phyloP scores from a whole-genome alignment of 257 asterid species.

The Dorcoceras hygrometricum region DNA sequence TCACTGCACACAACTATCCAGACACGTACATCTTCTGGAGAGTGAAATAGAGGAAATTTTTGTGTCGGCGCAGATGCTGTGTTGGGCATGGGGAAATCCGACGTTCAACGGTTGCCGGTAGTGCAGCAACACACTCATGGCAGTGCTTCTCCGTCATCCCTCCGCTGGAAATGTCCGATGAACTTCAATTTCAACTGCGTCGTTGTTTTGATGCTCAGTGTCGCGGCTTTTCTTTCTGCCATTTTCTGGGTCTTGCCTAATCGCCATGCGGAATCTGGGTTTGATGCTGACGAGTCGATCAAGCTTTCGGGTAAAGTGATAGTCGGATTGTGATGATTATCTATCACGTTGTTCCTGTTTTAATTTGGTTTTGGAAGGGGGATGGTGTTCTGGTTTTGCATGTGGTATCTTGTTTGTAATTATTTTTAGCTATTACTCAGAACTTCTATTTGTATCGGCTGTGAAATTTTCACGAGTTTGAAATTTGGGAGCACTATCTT shows the following conservation, averaged over 20 bases:
- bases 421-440: neutral
- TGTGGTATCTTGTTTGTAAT: too few species aligned
- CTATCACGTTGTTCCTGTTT: neutral
- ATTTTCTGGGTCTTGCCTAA: conserved; percentile 53
- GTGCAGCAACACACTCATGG: conserved; percentile 34
- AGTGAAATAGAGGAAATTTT: conserved; percentile 22
- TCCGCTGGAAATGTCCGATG: conserved; percentile 47
- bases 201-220: conserved; percentile 44
- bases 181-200: conserved; percentile 53
- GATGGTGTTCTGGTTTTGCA: conserved; percentile 15
- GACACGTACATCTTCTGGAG: conserved; percentile 18
- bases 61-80: conserved; percentile 61
- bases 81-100: conserved; percentile 75
- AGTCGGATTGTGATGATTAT: neutral
- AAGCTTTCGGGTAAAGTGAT: conserved; percentile 46
- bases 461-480: neutral
- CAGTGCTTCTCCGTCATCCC: conserved; percentile 41
- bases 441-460: too few species aligned
- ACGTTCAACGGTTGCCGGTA: conserved; percentile 55
- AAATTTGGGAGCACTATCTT: neutral
- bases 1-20: neutral
- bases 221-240: conserved; percentile 54
- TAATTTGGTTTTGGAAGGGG: neutral
- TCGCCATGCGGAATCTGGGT: conserved; percentile 35
- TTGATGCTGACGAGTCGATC: conserved; percentile 57